phyloP scores from a whole-genome alignment of 2,329 filamentous ascomycete species.

The Monilinia laxa region DNA sequence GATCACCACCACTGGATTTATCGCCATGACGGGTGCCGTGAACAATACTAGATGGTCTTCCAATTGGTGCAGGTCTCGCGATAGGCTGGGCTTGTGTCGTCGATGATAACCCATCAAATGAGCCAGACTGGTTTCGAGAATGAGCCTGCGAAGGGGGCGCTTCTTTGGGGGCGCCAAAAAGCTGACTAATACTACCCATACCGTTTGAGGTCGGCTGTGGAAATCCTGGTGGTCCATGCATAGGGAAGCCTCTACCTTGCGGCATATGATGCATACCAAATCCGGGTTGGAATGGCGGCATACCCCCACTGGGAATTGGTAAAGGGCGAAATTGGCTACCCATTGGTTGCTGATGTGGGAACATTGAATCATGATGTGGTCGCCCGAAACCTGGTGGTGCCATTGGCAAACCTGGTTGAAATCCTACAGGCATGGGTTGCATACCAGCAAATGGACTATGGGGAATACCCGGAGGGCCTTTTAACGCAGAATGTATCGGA shows the following conservation, averaged over 20 bases:
- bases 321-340: conserved; percentile 56
- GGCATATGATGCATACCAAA: conserved; percentile 61
- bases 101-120: conserved; percentile 57
- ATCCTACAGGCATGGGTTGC: conserved; percentile 57
- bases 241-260: conserved; percentile 46
- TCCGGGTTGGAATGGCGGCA: conserved; percentile 54
- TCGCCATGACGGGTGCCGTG: conserved; percentile 50
- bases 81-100: conserved; percentile 67
- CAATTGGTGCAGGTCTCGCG: conserved; percentile 80
- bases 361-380: conserved; percentile 51
- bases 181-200: conserved; percentile 44
- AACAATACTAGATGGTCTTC: conserved; percentile 74
- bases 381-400: conserved; percentile 47
- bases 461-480: conserved; percentile 56
- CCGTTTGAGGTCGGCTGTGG: conserved; percentile 46
- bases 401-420: conserved; percentile 47
- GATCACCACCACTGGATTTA: conserved; percentile 47
- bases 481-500: conserved; percentile 57
- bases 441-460: conserved; percentile 48
- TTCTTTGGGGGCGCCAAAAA: conserved; percentile 44
- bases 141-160: conserved; percentile 55
- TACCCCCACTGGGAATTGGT: conserved; percentile 47
- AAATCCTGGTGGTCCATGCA: conserved; percentile 55
- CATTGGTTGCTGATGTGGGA: conserved; percentile 55
- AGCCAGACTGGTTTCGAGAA: conserved; percentile 72